phyloP scores from a whole-genome alignment of 1,284 basidiomycete genomes.

The Prillingera fragicola region DNA sequence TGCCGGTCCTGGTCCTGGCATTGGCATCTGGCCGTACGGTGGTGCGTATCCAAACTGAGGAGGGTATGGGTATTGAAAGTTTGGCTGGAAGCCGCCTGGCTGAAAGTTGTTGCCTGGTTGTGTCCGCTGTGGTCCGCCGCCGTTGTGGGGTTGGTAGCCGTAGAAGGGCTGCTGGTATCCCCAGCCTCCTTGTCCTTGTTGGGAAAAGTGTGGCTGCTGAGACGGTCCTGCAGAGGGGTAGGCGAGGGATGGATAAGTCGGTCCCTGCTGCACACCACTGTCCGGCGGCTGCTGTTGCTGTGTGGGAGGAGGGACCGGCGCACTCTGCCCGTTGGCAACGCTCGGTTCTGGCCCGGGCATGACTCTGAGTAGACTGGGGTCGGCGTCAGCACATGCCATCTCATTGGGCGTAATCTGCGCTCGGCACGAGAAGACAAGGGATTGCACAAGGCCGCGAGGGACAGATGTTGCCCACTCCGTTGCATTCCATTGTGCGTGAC shows the following conservation, averaged over 20 bases:
- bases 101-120: slow-evolving; percentile 14
- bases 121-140: slow-evolving; percentile 10
- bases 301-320: slow-evolving; percentile 1
- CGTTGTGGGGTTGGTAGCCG: slow-evolving; percentile 16
- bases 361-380: neutral
- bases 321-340: too few relatives aligned
- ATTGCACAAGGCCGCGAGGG: too few relatives aligned
- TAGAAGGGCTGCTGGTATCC: slow-evolving; percentile 9
- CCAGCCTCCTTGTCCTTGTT: neutral
- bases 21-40: slow-evolving; percentile 28
- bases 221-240: slow-evolving; percentile 16
- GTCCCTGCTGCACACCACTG: slow-evolving; percentile 1
- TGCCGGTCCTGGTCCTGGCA: slow-evolving; percentile 35
- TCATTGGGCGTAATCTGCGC: too few relatives aligned
- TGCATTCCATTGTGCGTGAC: too few relatives aligned
- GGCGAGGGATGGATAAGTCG: slow-evolving; percentile 15
- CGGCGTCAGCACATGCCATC: neutral
- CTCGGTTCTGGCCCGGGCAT: slow-evolving; percentile 8
- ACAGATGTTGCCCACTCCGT: too few relatives aligned
- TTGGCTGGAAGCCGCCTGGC: slow-evolving; percentile 8
- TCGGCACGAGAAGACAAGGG: too few relatives aligned
- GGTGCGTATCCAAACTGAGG: slow-evolving; percentile 13
- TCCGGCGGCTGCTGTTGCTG: slow-evolving; percentile 8
- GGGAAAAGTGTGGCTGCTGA: slow-evolving; percentile 5
- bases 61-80: neutral